phyloP scores from a whole-genome alignment of 2,329 filamentous ascomycete genomes.

The Lachnellula cervina region DNA sequence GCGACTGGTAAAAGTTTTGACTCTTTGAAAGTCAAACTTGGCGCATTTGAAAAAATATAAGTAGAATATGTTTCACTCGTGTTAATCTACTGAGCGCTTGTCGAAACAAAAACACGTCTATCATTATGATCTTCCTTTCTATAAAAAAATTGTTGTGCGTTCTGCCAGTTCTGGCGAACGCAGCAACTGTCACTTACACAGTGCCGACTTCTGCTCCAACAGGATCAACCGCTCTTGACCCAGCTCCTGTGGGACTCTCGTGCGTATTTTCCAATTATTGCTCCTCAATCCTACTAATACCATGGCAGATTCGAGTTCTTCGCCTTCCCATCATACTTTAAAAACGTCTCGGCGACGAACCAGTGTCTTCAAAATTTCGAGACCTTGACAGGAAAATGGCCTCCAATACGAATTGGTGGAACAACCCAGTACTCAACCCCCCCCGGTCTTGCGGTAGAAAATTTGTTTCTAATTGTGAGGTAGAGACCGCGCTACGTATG shows the following conservation, averaged over 20 bases:
- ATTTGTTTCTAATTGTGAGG: not conserved
- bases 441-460: not conserved
- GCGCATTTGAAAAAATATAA: not conserved
- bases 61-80: not conserved
- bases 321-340: constrained; percentile 50
- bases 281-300: not conserved
- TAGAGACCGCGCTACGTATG: constrained; percentile 48
- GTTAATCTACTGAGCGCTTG: not conserved
- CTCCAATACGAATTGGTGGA: constrained; percentile 53
- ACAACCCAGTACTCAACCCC: constrained; percentile 44
- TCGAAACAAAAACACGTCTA: not conserved
- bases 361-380: constrained; percentile 49
- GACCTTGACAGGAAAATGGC: constrained; percentile 45
- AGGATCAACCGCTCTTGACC: constrained; percentile 28
- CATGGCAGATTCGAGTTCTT: constrained; percentile 49
- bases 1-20: not conserved
- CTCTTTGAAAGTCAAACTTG: not conserved
- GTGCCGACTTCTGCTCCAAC: constrained; percentile 21
- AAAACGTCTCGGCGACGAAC: constrained; percentile 44
- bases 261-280: constrained; percentile 26
- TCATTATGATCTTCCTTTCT: constrained; percentile 7
- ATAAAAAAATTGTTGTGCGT: constrained; percentile 12
- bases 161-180: constrained; percentile 8
- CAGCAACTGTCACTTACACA: constrained; percentile 16
- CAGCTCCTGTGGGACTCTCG: constrained; percentile 43